These are phyloP conservation scores for Cenchrus fungigraminus DNA, from an alignment of 176 grass and related monocot species.

Conservation along the genomic window DNA sequence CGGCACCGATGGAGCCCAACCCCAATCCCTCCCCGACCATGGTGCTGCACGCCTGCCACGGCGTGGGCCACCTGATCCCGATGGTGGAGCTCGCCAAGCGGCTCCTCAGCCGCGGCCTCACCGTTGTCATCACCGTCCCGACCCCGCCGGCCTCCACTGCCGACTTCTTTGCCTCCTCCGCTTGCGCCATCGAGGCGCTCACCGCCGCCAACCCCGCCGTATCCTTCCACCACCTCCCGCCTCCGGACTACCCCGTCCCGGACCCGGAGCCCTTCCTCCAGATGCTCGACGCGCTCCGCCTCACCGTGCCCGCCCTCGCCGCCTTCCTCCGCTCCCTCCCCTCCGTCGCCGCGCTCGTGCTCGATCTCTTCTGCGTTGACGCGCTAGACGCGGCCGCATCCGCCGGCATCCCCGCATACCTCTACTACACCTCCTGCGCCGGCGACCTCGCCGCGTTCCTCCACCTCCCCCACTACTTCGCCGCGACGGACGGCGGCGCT, in stretches of 20 bases:
- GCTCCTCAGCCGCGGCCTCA: slow-evolving; percentile 41
- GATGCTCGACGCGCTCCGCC: slow-evolving; percentile 48
- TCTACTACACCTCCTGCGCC: slow-evolving; percentile 51
- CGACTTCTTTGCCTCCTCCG: slow-evolving; percentile 24
- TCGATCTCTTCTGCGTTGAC: slow-evolving; percentile 63
- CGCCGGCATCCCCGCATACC: slow-evolving; percentile 45
- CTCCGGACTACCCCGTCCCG: slow-evolving; percentile 21
- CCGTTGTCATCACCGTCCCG: slow-evolving; percentile 44
- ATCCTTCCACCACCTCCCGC: slow-evolving; percentile 48
- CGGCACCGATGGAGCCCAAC: slow-evolving; percentile 1
- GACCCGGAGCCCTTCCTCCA: slow-evolving; percentile 23
- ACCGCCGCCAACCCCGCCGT: slow-evolving; percentile 44
- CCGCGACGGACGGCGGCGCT: neutral
- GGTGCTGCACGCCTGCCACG: slow-evolving; percentile 53
- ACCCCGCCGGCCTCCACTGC: slow-evolving; percentile 33
- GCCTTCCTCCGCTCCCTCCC: slow-evolving; percentile 49
- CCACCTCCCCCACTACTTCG: slow-evolving; percentile 39
- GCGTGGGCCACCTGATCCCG: slow-evolving; percentile 63
- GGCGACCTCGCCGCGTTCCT: slow-evolving; percentile 53
- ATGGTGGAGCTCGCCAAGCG: slow-evolving; percentile 72
- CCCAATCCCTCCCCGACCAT: slow-evolving; percentile 21
- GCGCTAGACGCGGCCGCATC: slow-evolving; percentile 42
- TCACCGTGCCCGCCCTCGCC: slow-evolving; percentile 26
- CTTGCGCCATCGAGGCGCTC: slow-evolving; percentile 12
- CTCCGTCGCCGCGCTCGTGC: slow-evolving; percentile 46